Conservation (phyloP, 208 protist species). For the Tetramitus jugosus region DNA sequence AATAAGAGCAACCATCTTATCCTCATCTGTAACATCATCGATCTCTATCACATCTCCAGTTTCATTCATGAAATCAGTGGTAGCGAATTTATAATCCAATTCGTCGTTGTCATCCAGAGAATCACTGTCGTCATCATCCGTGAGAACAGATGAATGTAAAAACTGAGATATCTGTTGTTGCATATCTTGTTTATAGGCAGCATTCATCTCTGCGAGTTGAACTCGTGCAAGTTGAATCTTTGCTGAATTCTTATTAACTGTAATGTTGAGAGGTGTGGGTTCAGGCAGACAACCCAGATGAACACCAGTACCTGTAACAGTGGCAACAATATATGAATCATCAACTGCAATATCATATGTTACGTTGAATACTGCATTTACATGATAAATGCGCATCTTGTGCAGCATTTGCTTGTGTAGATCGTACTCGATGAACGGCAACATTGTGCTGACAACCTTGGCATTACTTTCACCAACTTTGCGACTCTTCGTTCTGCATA, state of each 20-base stretch:
- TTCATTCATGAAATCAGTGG: background rate
- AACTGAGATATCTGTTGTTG: background rate
- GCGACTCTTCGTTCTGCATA: constrained; percentile 34
- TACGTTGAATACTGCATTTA: constrained; percentile 73
- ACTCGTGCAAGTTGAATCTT: background rate
- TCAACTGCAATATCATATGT: constrained; percentile 60
- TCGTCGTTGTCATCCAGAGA: background rate
- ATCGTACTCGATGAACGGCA: constrained; percentile 74
- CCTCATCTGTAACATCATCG: constrained; percentile 18
- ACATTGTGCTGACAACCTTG: constrained; percentile 60
- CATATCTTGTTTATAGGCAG: background rate
- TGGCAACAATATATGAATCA: constrained; percentile 59
- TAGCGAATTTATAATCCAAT: background rate
- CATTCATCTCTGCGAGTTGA: background rate
- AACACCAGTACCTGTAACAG: constrained; percentile 60
- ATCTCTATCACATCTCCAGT: constrained; percentile 5
- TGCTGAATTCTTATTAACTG: background rate
- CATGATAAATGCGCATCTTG: constrained; percentile 57
- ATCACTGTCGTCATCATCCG: background rate
- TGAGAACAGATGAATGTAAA: background rate
- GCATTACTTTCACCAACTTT: constrained; percentile 54
- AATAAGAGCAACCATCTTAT: background rate
- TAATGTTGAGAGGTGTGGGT: background rate
- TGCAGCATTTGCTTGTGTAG: constrained; percentile 76
- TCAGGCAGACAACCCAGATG: constrained; percentile 57